Evolutionary conservation across 1,284 basidiomycete genomes (phyloP).

Genomic region (Inonotus hispidus): DNA sequence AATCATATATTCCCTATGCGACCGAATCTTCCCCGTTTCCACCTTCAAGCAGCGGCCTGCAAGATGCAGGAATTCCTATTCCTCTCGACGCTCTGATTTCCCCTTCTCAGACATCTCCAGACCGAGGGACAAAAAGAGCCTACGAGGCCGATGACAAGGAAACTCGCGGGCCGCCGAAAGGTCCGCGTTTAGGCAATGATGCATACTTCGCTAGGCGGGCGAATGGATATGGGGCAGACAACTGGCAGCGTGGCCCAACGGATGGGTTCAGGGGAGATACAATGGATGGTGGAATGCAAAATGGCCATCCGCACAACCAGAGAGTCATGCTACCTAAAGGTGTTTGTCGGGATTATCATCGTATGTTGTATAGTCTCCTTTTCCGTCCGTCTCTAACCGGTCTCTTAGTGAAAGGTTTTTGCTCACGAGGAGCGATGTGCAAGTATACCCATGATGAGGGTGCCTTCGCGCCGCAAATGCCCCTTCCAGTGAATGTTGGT

Average conservation of each 20-base stretch:
- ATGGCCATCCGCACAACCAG: slow-evolving; percentile 21
- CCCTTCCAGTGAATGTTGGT: slow-evolving; percentile 42
- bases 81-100: slow-evolving; percentile 61
- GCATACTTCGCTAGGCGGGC: slow-evolving; percentile 56
- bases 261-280: slow-evolving; percentile 30
- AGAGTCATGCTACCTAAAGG: slow-evolving; percentile 30
- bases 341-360: slow-evolving; percentile 85
- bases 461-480: slow-evolving; percentile 53
- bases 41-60: slow-evolving; percentile 27
- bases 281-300: slow-evolving; percentile 23
- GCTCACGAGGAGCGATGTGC: slow-evolving; percentile 85
- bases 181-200: slow-evolving; percentile 57
- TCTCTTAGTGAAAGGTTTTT: slow-evolving; percentile 79
- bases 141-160: slow-evolving; percentile 57
- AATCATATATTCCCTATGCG: slow-evolving; percentile 74
- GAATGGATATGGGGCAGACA: slow-evolving; percentile 29
- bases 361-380: slow-evolving; percentile 43
- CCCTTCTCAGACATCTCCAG: slow-evolving; percentile 35
- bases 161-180: slow-evolving; percentile 55
- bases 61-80: slow-evolving; percentile 69
- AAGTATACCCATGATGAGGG: slow-evolving; percentile 89
- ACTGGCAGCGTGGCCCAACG: slow-evolving; percentile 33
- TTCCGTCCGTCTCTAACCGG: background rate
- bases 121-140: slow-evolving; percentile 58
- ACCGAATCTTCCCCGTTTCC: slow-evolving; percentile 33